Conservation (phyloP, 2,329 filamentous ascomycete species). For the Tympanopsis confertula region DNA sequence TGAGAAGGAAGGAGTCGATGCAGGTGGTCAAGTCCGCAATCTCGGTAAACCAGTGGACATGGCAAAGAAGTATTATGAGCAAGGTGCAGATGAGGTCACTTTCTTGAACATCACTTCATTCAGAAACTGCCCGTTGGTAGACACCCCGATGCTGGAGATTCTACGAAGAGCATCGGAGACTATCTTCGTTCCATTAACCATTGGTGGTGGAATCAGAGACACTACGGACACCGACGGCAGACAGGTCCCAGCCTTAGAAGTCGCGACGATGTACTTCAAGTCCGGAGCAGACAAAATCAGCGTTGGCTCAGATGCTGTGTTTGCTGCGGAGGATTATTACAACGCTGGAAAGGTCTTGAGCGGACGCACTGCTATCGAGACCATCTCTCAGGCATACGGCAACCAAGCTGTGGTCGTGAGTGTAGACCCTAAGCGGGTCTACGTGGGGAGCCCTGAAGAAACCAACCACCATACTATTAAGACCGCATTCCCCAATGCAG, state of each 20-base stretch:
- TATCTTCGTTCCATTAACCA: slow-evolving; percentile 90
- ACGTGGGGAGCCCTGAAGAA: slow-evolving; percentile 57
- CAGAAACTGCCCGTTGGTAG: slow-evolving; percentile 82
- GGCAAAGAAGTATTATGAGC: slow-evolving; percentile 86
- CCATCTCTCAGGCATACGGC: slow-evolving; percentile 85
- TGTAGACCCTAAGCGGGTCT: slow-evolving; percentile 85
- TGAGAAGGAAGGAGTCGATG: slow-evolving; percentile 59
- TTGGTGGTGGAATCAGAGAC: slow-evolving; percentile 90
- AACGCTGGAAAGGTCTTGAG: slow-evolving; percentile 53
- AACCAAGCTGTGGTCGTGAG: slow-evolving; percentile 94
- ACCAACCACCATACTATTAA: slow-evolving; percentile 64
- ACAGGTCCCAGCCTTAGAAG: slow-evolving; percentile 76
- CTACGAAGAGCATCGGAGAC: slow-evolving; percentile 75
- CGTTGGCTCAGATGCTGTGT: slow-evolving; percentile 88
- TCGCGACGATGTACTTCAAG: slow-evolving; percentile 95
- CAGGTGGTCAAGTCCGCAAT: slow-evolving; percentile 57
- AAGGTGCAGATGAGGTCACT: slow-evolving; percentile 91
- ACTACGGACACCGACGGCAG: slow-evolving; percentile 81
- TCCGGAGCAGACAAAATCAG: slow-evolving; percentile 95
- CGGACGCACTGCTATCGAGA: slow-evolving; percentile 85
- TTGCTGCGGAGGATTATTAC: slow-evolving; percentile 86
- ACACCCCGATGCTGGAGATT: slow-evolving; percentile 93
- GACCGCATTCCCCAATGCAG: slow-evolving; percentile 59
- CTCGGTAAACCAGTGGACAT: slow-evolving; percentile 94
- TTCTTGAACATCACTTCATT: slow-evolving; percentile 98